A percentile compares a stretch with the other conserved stretches of the same genome.
phyloP scores from a whole-genome alignment of 2,329 filamentous ascomycete genomes.

The Microcyclospora tardicrescens region DNA sequence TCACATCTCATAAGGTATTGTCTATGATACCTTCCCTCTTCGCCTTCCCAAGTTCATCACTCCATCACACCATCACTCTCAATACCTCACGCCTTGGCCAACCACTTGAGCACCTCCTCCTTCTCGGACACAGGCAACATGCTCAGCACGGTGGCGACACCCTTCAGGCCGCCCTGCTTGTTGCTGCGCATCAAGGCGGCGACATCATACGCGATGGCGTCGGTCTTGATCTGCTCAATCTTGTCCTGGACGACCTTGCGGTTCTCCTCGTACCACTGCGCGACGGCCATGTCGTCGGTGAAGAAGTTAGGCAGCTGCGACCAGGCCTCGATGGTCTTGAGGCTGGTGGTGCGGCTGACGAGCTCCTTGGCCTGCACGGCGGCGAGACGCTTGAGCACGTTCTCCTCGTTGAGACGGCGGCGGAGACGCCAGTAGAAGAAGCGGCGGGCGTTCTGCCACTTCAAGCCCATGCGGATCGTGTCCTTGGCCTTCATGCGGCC shows the following conservation, averaged over 20 bases:
- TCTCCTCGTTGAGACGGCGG: slow-evolving; percentile 91
- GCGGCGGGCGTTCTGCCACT: slow-evolving; percentile 79
- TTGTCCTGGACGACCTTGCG: slow-evolving; percentile 69
- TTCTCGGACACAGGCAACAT: slow-evolving; percentile 82
- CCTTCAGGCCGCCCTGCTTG: slow-evolving; percentile 62
- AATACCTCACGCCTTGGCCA: slow-evolving; percentile 29
- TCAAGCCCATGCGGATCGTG: slow-evolving; percentile 68
- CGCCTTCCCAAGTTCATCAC: too few relatives aligned
- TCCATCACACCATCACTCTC: too few relatives aligned
- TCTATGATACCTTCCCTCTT: too few relatives aligned
- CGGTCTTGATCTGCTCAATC: slow-evolving; percentile 70
- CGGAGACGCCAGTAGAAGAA: slow-evolving; percentile 99
- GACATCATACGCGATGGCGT: slow-evolving; percentile 56
- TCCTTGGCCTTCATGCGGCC: slow-evolving; percentile 98
- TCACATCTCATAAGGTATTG: too few relatives aligned
- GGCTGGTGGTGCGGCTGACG: slow-evolving; percentile 36
- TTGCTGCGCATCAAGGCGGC: slow-evolving; percentile 55
- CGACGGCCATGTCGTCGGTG: slow-evolving; percentile 67
- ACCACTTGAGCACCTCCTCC: slow-evolving; percentile 59
- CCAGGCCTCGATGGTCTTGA: slow-evolving; percentile 72
- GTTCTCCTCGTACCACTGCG: slow-evolving; percentile 94
- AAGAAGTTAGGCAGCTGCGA: slow-evolving; percentile 65
- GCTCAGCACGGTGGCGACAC: slow-evolving; percentile 71
- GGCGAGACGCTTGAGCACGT: slow-evolving; percentile 82
- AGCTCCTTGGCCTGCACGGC: slow-evolving; percentile 32